Conservation (phyloP, 805 yeast genomes). For the Sungouiozyma intestinalis region DNA sequence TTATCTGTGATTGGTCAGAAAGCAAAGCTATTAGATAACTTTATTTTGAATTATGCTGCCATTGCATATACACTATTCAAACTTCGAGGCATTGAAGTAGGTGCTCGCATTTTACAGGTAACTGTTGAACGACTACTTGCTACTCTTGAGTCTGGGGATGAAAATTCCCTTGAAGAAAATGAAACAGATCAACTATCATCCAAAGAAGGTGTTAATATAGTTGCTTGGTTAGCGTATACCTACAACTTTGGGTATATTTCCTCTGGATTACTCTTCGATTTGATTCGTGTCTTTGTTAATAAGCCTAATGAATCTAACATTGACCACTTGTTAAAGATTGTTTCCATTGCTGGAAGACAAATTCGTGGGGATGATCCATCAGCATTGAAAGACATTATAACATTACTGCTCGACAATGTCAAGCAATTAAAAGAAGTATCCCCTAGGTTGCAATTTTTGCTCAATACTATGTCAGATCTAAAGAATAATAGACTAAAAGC, state of each 20-base stretch:
- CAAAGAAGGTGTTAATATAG: slow-evolving; percentile 53
- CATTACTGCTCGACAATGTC: slow-evolving; percentile 18
- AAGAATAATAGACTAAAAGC: slow-evolving; percentile 72
- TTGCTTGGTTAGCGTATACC: slow-evolving; percentile 65
- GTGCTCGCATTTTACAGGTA: slow-evolving; percentile 74
- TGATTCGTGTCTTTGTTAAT: slow-evolving; percentile 44
- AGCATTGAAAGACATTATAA: slow-evolving; percentile 70
- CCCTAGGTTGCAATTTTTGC: slow-evolving; percentile 68
- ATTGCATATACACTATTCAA: slow-evolving; percentile 65
- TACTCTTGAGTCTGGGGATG: not conserved
- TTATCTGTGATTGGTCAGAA: slow-evolving; percentile 55
- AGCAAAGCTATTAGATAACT: slow-evolving; percentile 63
- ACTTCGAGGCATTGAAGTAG: slow-evolving; percentile 77
- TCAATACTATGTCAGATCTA: slow-evolving; percentile 76
- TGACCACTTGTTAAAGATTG: slow-evolving; percentile 61
- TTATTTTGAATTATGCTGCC: slow-evolving; percentile 70
- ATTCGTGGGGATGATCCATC: slow-evolving; percentile 85
- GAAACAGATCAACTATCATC: slow-evolving; percentile 13
- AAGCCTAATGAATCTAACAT: slow-evolving; percentile 62
- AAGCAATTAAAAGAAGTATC: slow-evolving; percentile 38
- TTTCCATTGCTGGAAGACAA: slow-evolving; percentile 71
- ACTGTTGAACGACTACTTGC: slow-evolving; percentile 60
- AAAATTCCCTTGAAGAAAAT: slow-evolving; percentile 21
- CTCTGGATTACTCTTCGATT: slow-evolving; percentile 65
- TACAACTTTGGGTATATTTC: slow-evolving; percentile 72